Conservation (phyloP, 176 grass and related monocot species). For the Hordeum marinum region DNA sequence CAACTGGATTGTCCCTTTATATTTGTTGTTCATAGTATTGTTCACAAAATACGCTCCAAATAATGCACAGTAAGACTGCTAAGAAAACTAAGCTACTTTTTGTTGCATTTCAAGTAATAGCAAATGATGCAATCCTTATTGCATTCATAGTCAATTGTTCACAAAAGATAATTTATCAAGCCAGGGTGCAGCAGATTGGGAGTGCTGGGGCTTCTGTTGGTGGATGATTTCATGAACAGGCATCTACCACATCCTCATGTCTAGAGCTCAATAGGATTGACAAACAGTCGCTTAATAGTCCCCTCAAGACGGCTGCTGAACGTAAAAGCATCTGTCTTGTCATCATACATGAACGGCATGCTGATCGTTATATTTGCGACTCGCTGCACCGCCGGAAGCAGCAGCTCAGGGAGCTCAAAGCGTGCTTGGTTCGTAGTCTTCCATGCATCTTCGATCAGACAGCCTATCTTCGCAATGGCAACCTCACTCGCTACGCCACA, state of each 20-base stretch:
- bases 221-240: background rate
- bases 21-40: background rate
- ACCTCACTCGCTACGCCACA: background rate
- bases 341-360: constrained; percentile 24
- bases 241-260: background rate
- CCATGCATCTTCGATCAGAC: constrained; percentile 23
- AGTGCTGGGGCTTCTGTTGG: background rate
- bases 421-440: constrained; percentile 2
- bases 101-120: background rate
- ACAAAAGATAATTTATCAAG: background rate
- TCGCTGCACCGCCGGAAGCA: constrained; percentile 2
- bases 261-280: constrained; percentile 3
- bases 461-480: background rate
- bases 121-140: background rate
- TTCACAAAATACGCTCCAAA: background rate
- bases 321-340: constrained; percentile 22
- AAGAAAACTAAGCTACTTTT: background rate
- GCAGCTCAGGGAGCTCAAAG: background rate
- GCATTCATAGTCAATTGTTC: background rate
- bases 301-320: constrained; percentile 11
- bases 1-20: background rate
- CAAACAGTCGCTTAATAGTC: constrained; percentile 14
- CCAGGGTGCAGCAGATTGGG: background rate
- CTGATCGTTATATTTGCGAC: constrained; percentile 13
- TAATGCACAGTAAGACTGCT: background rate